A percentile compares a stretch with the other conserved stretches of the same genome.
These are phyloP conservation scores for Asterophora lycoperdoides DNA, from an alignment of 768 basidiomycete species.

Conservation along the genomic window DNA sequence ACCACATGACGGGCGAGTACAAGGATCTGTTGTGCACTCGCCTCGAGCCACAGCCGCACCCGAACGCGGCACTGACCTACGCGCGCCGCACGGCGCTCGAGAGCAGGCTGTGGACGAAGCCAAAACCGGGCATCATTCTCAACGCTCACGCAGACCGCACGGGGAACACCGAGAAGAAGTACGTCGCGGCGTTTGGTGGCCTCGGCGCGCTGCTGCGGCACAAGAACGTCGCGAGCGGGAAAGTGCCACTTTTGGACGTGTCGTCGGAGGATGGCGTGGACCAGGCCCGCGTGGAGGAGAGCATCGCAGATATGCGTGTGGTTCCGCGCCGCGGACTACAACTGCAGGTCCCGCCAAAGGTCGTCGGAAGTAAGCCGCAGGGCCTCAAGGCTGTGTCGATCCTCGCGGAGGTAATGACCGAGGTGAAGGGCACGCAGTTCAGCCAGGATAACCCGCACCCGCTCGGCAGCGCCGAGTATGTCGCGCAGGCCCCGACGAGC, in stretches of 20 bases:
- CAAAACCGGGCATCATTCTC: constrained; percentile 58
- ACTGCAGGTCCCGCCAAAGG: constrained; percentile 36
- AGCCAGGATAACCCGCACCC: constrained; percentile 38
- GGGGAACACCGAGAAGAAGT: constrained; percentile 3
- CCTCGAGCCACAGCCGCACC: constrained; percentile 67
- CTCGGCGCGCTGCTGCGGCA: constrained; percentile 26
- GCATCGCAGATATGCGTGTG: constrained; percentile 30
- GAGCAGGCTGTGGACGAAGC: constrained; percentile 42
- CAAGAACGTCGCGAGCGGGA: constrained; percentile 8
- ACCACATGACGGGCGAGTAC: constrained; percentile 22
- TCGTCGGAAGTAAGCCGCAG: constrained; percentile 39
- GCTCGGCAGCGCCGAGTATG: constrained; percentile 50
- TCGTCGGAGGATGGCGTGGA: constrained; percentile 27
- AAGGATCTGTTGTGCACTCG: constrained; percentile 19
- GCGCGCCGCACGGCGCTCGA: constrained; percentile 51
- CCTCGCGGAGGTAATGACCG: constrained; percentile 25
- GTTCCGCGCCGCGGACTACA: constrained; percentile 10
- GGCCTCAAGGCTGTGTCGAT: constrained; percentile 36
- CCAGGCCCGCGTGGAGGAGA: constrained; percentile 14
- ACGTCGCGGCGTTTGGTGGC: constrained; percentile 43
- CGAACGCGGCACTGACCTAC: constrained; percentile 59
- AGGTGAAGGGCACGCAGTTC: constrained; percentile 22
- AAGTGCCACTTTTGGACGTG: constrained; percentile 25
- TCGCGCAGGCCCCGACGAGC: constrained; percentile 9
- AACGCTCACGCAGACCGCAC: constrained; percentile 18